Conservation (phyloP, 2,329 filamentous ascomycete species). For the Aspergillus ustus region DNA sequence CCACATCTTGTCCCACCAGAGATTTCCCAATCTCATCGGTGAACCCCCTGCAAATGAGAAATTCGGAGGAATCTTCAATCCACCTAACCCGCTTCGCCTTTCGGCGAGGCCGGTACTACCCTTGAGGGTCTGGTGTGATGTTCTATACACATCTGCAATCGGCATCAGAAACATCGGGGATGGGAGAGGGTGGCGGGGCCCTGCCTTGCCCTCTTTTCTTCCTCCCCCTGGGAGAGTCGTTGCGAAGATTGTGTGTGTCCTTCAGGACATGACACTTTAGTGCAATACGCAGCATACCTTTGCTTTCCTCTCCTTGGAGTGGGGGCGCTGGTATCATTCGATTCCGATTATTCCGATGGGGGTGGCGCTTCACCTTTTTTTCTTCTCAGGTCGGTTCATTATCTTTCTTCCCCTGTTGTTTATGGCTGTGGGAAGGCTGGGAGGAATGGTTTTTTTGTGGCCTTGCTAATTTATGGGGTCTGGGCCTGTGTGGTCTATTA, state of each 20-base stretch:
- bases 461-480: constrained; percentile 42
- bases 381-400: constrained; percentile 54
- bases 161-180: constrained; percentile 92
- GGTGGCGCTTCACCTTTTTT: constrained; percentile 69
- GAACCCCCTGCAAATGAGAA: constrained; percentile 79
- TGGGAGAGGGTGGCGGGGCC: constrained; percentile 23
- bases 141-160: constrained; percentile 70
- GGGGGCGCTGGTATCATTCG: constrained; percentile 69
- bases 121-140: constrained; percentile 84
- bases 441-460: constrained; percentile 17
- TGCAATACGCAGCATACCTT: constrained; percentile 89
- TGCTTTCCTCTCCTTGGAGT: constrained; percentile 35
- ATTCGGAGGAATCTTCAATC: constrained; percentile 95
- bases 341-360: constrained; percentile 91
- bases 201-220: constrained; percentile 36
- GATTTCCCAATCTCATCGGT: constrained; percentile 21
- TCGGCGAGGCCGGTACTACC: constrained; percentile 61
- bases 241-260: constrained; percentile 85
- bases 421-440: constrained; percentile 28
- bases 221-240: constrained; percentile 84
- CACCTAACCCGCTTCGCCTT: constrained; percentile 45
- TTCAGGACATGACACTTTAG: constrained; percentile 70
- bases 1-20: constrained; percentile 29
- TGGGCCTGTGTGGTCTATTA: constrained; percentile 21
- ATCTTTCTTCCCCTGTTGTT: constrained; percentile 19